A percentile compares a stretch with the other conserved stretches of the same genome.
phyloP scores from a whole-genome alignment of 2,329 filamentous ascomycete genomes.

The Talaromyces amestolkiae region DNA sequence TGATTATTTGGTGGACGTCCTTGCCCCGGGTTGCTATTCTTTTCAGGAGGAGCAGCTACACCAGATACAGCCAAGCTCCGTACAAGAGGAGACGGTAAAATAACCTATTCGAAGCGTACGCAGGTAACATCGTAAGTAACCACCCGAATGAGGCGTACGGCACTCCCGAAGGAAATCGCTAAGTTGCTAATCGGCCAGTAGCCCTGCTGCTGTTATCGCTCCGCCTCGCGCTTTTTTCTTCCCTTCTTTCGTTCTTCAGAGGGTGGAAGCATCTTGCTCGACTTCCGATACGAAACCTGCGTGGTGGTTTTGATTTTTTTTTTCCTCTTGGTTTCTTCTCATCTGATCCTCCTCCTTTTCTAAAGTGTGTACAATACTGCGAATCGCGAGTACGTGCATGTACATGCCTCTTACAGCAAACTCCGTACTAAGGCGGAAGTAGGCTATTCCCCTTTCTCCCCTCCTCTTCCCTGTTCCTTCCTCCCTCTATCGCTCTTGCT shows the following conservation, averaged over 20 bases:
- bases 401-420: not conserved
- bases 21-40: not conserved
- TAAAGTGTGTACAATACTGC: not conserved
- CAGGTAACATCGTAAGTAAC: not conserved
- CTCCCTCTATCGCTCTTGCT: constrained; percentile 2
- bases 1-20: not conserved
- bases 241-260: not conserved
- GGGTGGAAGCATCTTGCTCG: not conserved
- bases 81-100: not conserved
- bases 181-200: not conserved
- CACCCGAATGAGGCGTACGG: not conserved
- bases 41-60: not conserved
- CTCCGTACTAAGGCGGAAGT: not conserved
- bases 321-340: not conserved
- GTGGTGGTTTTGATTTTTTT: not conserved
- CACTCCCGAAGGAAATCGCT: not conserved
- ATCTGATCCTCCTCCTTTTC: not conserved
- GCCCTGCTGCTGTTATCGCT: not conserved
- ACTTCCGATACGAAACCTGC: not conserved
- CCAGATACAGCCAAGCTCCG: not conserved
- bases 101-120: not conserved
- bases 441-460: constrained; percentile 9
- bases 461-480: constrained; percentile 6
- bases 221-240: constrained; percentile 1
- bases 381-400: not conserved